phyloP scores from a whole-genome alignment of 192 early-diverging fungal species.

The Powellomyces hirtus region DNA sequence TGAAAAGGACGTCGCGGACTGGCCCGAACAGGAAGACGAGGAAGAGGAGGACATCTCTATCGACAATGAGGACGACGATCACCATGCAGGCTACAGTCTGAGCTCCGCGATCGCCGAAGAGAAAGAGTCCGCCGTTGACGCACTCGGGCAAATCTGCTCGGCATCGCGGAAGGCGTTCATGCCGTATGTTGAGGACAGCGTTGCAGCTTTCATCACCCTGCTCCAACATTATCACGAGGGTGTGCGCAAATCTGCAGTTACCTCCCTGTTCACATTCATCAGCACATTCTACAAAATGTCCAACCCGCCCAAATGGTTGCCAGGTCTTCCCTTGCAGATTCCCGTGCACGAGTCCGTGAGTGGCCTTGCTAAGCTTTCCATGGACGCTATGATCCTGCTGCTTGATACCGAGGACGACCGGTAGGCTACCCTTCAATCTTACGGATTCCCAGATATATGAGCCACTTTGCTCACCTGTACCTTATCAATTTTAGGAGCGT shows the following conservation, averaged over 20 bases:
- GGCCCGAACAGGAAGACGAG: conserved; percentile 59
- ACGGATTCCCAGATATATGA: too few species aligned
- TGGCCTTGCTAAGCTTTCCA: conserved; percentile 62
- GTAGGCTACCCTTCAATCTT: too few species aligned
- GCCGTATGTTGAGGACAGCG: conserved; percentile 75
- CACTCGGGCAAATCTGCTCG: conserved; percentile 82
- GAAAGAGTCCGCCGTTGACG: conserved; percentile 89
- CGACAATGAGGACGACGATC: conserved; percentile 29
- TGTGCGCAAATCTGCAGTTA: conserved; percentile 74
- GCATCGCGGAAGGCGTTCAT: conserved; percentile 72
- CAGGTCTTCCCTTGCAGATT: conserved; percentile 53
- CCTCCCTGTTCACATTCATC: conserved; percentile 73
- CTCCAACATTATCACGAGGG: conserved; percentile 77
- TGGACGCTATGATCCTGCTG: conserved; percentile 68
- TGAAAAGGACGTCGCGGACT: conserved; percentile 61
- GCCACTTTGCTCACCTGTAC: too few species aligned
- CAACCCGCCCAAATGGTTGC: conserved; percentile 63
- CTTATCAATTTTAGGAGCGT: conserved; percentile 54
- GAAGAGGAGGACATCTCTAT: conserved; percentile 37
- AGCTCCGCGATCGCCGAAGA: conserved; percentile 85
- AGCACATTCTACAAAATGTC: conserved; percentile 75
- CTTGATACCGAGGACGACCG: conserved; percentile 79
- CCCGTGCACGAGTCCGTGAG: conserved; percentile 75
- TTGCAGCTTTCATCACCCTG: conserved; percentile 65
- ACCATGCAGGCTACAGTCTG: conserved; percentile 45